phyloP scores from a whole-genome alignment of 2,329 filamentous ascomycete species.

The Mycosphaerella sp. region DNA sequence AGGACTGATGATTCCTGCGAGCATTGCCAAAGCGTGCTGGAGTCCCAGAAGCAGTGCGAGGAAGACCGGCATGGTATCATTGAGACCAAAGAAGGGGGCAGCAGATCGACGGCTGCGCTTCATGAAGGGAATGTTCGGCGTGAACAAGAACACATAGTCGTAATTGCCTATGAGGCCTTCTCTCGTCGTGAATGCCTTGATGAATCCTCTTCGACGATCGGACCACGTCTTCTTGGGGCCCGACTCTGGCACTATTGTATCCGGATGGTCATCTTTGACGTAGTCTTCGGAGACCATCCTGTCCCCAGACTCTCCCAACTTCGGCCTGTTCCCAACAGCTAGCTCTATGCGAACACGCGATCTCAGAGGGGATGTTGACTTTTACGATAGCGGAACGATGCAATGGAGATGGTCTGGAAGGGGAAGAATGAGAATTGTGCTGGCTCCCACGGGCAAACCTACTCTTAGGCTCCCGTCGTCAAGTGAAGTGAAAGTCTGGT shows the following conservation, averaged over 20 bases:
- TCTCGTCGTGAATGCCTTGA: constrained; percentile 46
- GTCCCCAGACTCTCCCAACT: constrained; percentile 13
- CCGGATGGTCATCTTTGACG: constrained; percentile 38
- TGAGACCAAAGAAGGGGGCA: constrained; percentile 79
- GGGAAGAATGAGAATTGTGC: neutral
- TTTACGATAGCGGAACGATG: neutral
- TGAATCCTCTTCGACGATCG: constrained; percentile 37
- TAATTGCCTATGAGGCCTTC: constrained; percentile 74
- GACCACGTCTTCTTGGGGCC: constrained; percentile 38
- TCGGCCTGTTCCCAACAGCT: too few species aligned
- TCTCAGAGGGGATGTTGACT: neutral
- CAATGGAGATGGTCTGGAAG: neutral
- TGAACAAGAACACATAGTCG: constrained; percentile 86
- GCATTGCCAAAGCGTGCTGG: constrained; percentile 72
- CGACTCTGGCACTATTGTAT: constrained; percentile 40
- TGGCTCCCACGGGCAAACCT: neutral
- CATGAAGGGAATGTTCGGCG: constrained; percentile 75
- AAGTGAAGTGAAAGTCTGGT: too few species aligned
- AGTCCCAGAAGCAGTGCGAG: constrained; percentile 69
- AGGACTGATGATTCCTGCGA: constrained; percentile 63
- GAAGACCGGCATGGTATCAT: constrained; percentile 69
- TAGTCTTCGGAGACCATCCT: constrained; percentile 24
- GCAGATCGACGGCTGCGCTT: constrained; percentile 48
- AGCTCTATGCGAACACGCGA: neutral
- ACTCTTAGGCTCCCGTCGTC: neutral